phyloP scores from a whole-genome alignment of 306 rosid species.

The Cicer chorassanicum region DNA sequence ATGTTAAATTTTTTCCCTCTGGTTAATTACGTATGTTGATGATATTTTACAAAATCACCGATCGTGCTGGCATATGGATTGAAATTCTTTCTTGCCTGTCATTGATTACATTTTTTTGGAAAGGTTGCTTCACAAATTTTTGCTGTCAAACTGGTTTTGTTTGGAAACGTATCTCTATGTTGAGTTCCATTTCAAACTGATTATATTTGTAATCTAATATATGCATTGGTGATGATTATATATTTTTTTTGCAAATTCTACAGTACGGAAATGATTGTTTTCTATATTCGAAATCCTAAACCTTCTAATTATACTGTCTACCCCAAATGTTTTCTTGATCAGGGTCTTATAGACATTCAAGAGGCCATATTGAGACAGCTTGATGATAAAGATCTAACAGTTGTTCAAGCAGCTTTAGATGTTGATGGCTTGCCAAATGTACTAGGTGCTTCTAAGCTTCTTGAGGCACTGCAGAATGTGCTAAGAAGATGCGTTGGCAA shows the following conservation, averaged over 20 bases:
- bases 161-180: neutral
- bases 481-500: slow-evolving; percentile 65
- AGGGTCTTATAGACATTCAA: slow-evolving; percentile 70
- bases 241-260: neutral
- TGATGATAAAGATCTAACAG: slow-evolving; percentile 78
- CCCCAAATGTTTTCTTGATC: slow-evolving; percentile 41
- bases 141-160: slow-evolving; percentile 6
- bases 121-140: neutral
- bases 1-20: neutral
- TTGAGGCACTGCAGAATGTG: slow-evolving; percentile 63
- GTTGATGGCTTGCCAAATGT: slow-evolving; percentile 65
- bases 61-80: neutral
- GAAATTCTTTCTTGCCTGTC: neutral
- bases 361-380: slow-evolving; percentile 77
- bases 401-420: slow-evolving; percentile 74
- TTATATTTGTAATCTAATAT: slow-evolving; percentile 28
- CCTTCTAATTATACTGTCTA: slow-evolving; percentile 12
- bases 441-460: slow-evolving; percentile 59
- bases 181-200: slow-evolving; percentile 15
- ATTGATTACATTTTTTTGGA: neutral
- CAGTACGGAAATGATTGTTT: neutral
- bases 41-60: slow-evolving; percentile 4
- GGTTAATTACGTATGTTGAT: neutral
- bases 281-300: slow-evolving; percentile 23
- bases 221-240: neutral